Conservation (phyloP, 1,284 basidiomycete species). For the Pseudozyma tsukubaensis region DNA sequence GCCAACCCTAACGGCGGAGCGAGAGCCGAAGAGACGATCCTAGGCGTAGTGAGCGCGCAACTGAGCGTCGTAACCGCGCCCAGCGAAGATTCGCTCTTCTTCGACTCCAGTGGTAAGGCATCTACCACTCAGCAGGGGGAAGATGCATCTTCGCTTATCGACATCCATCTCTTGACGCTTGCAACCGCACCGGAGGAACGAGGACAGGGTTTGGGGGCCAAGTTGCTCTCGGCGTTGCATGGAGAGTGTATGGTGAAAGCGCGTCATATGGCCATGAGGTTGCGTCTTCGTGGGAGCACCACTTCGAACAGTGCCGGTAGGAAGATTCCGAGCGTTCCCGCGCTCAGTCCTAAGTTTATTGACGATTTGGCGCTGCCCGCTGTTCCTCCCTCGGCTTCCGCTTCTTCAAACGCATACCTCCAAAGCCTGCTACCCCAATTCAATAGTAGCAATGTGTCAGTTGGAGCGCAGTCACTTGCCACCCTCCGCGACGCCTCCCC, state of each 20-base stretch:
- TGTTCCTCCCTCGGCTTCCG: neutral
- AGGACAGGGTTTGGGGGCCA: slow-evolving; percentile 55
- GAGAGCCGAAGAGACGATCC: slow-evolving; percentile 34
- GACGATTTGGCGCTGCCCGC: slow-evolving; percentile 11
- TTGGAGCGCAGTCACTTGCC: neutral
- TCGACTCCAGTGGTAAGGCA: neutral
- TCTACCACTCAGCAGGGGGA: slow-evolving; percentile 3
- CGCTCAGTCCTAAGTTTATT: slow-evolving; percentile 25
- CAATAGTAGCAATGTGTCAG: neutral
- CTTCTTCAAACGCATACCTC: too few relatives aligned
- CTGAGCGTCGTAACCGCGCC: slow-evolving; percentile 24
- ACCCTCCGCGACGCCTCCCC: neutral
- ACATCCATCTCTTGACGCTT: slow-evolving; percentile 59
- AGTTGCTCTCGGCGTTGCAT: slow-evolving; percentile 48
- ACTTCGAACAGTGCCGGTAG: neutral
- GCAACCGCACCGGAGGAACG: slow-evolving; percentile 53
- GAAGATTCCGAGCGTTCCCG: slow-evolving; percentile 7
- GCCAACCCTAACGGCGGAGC: too few relatives aligned
- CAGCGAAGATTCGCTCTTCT: slow-evolving; percentile 26
- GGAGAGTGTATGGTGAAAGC: slow-evolving; percentile 41
- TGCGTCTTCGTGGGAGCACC: slow-evolving; percentile 2
- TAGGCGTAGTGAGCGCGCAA: slow-evolving; percentile 56
- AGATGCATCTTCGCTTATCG: slow-evolving; percentile 22
- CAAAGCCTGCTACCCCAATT: too few relatives aligned
- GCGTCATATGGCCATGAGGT: slow-evolving; percentile 22